Evolutionary conservation across 2,329 filamentous ascomycete species (phyloP).

Genomic region (Byssoonygena ceratinophila): DNA sequence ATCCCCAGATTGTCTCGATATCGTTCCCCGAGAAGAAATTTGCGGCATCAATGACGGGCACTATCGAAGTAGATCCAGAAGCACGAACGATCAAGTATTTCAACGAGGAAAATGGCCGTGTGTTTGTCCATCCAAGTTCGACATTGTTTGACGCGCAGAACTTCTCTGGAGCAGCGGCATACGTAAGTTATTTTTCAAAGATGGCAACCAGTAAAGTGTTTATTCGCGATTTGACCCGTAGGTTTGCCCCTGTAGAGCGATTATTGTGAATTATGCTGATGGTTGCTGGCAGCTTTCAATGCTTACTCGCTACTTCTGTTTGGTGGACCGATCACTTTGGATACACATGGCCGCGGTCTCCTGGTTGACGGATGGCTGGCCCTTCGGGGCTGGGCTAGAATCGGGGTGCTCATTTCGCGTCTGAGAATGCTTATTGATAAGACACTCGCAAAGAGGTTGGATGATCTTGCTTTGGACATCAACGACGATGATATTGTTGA

Average conservation of each 20-base stretch:
- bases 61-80: constrained; percentile 87
- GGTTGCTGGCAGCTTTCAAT: constrained; percentile 53
- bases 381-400: constrained; percentile 83
- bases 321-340: constrained; percentile 70
- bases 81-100: constrained; percentile 88
- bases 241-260: constrained; percentile 29
- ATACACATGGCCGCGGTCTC: constrained; percentile 75
- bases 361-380: constrained; percentile 85
- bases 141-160: constrained; percentile 73
- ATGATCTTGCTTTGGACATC: constrained; percentile 55
- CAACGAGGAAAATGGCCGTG: constrained; percentile 69
- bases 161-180: constrained; percentile 64
- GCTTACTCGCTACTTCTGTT: constrained; percentile 82
- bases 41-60: constrained; percentile 71
- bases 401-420: constrained; percentile 77
- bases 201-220: constrained; percentile 90
- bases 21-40: constrained; percentile 95
- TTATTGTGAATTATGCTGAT: constrained; percentile 9
- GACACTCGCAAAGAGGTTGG: constrained; percentile 68
- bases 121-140: constrained; percentile 86
- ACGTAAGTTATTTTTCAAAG: constrained; percentile 82
- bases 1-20: constrained; percentile 82
- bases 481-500: constrained; percentile 50
- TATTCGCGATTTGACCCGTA: constrained; percentile 78
- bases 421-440: constrained; percentile 79